phyloP scores from a whole-genome alignment of 1,284 basidiomycete genomes.

The Earliella scabrosa region DNA sequence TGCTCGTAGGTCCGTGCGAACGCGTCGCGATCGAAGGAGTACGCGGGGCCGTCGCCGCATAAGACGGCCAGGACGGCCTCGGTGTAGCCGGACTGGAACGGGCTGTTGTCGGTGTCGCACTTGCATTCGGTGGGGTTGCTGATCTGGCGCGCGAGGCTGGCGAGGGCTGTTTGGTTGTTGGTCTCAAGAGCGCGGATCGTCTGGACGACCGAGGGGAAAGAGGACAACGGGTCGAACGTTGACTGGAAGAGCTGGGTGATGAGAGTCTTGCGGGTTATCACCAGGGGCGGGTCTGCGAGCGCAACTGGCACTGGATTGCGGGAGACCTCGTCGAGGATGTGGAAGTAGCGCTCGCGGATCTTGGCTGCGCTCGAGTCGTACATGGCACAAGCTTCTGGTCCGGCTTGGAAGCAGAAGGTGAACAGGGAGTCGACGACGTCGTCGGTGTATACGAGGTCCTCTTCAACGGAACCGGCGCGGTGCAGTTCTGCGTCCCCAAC shows the following conservation, averaged over 20 bases:
- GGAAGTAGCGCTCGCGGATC: constrained; percentile 31
- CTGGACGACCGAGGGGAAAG: constrained; percentile 38
- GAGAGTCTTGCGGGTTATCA: constrained; percentile 21
- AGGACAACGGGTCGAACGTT: constrained; percentile 44
- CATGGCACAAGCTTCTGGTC: constrained; percentile 41
- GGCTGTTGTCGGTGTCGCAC: constrained; percentile 32
- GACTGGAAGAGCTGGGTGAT: constrained; percentile 35
- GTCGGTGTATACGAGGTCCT: constrained; percentile 29
- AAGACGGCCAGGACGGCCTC: constrained; percentile 39
- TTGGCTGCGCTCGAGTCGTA: constrained; percentile 36
- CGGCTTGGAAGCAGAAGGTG: constrained; percentile 40
- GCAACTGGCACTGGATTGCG: constrained; percentile 32
- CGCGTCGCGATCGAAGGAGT: constrained; percentile 22
- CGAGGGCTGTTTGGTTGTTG: constrained; percentile 39
- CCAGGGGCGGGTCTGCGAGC: constrained; percentile 16
- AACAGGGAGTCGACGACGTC: constrained; percentile 38
- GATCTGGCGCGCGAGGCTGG: constrained; percentile 24
- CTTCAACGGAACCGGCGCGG: constrained; percentile 22
- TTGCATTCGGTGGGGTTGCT: constrained; percentile 29
- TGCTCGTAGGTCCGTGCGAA: constrained; percentile 28
- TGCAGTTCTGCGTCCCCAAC: constrained; percentile 31
- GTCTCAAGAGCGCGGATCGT: constrained; percentile 42
- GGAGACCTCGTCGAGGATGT: constrained; percentile 32
- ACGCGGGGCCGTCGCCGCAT: constrained; percentile 46
- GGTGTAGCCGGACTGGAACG: constrained; percentile 12